Percentiles rank a stretch among this genome's conserved stretches.
These are phyloP conservation scores for Skeletonema menzelii DNA, from an alignment of 108 stramenopile genomes.

Conservation along the genomic window DNA sequence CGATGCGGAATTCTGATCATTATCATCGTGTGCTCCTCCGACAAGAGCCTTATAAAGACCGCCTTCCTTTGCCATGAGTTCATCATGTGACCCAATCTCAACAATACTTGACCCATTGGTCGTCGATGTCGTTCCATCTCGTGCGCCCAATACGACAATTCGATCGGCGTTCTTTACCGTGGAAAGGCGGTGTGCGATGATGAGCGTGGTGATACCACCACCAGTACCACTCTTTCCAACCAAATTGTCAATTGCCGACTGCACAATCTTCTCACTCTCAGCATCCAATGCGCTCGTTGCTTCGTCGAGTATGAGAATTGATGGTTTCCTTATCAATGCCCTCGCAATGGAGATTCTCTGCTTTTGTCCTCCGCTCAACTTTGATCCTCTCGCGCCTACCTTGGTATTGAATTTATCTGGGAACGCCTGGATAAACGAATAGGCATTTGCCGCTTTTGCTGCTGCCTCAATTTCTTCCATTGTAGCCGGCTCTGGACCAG, in stretches of 20 bases:
- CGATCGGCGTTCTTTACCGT: slow-evolving; percentile 90
- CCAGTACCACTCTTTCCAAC: slow-evolving; percentile 39
- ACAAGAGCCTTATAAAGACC: slow-evolving; percentile 72
- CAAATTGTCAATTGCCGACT: slow-evolving; percentile 83
- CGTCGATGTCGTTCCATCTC: slow-evolving; percentile 36
- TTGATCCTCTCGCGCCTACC: slow-evolving; percentile 60
- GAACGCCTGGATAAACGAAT: slow-evolving; percentile 63
- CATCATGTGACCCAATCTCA: slow-evolving; percentile 87
- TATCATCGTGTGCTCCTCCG: slow-evolving; percentile 25
- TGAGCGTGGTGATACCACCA: slow-evolving; percentile 75
- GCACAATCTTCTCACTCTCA: slow-evolving; percentile 70
- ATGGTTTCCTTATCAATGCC: slow-evolving; percentile 47
- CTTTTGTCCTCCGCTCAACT: slow-evolving; percentile 79
- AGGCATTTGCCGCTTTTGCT: slow-evolving; percentile 46
- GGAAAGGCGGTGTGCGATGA: slow-evolving; percentile 92
- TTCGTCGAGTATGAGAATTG: slow-evolving; percentile 37
- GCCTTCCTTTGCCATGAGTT: slow-evolving; percentile 63
- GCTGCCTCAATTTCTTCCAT: slow-evolving; percentile 43
- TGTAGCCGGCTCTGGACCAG: slow-evolving; percentile 34
- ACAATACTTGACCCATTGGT: slow-evolving; percentile 46
- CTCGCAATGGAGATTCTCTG: slow-evolving; percentile 84
- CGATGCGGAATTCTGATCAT: background rate
- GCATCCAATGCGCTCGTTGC: slow-evolving; percentile 71
- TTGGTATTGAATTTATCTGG: slow-evolving; percentile 53
- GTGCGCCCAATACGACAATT: slow-evolving; percentile 87